Conservation (phyloP, 257 asterid genomes). For the Ligustrum vulgare region DNA sequence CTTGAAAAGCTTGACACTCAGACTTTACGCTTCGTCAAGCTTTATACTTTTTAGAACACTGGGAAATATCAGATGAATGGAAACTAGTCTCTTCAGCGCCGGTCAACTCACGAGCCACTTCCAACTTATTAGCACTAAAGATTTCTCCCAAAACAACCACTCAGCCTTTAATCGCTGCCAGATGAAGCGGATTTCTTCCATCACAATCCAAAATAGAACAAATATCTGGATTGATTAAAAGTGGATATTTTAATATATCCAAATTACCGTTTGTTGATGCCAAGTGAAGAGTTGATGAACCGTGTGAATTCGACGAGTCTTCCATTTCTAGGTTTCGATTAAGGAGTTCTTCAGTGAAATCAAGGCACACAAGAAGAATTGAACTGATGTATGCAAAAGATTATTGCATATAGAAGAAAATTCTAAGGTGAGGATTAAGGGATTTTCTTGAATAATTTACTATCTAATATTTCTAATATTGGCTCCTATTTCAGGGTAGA, state of each 20-base stretch:
- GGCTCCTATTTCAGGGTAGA: constrained; percentile 41
- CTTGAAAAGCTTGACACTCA: too few species aligned
- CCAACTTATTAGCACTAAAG: constrained; percentile 14
- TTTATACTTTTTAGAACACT: too few species aligned
- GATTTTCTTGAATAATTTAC: constrained; percentile 27
- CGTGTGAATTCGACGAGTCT: constrained; percentile 21
- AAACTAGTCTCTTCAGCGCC: constrained; percentile 28
- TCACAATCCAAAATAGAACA: constrained; percentile 26
- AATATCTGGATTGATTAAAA: constrained; percentile 23
- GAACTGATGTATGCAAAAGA: constrained; percentile 25
- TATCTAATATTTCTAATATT: constrained; percentile 13
- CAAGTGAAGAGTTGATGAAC: constrained; percentile 35
- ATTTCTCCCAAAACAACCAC: constrained; percentile 26
- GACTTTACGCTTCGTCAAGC: too few species aligned
- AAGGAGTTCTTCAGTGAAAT: constrained; percentile 22
- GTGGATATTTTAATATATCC: constrained; percentile 21
- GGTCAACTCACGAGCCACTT: constrained; percentile 22
- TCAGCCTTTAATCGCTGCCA: constrained; percentile 37
- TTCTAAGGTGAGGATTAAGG: constrained; percentile 19
- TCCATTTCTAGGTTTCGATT: constrained; percentile 18
- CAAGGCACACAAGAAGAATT: constrained; percentile 25
- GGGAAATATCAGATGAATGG: too few species aligned
- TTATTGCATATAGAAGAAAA: constrained; percentile 14
- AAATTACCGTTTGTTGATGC: constrained; percentile 31
- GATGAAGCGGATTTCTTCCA: constrained; percentile 33